phyloP scores from a whole-genome alignment of 495 filamentous ascomycete genomes.

The Glarea lozoyensis region DNA sequence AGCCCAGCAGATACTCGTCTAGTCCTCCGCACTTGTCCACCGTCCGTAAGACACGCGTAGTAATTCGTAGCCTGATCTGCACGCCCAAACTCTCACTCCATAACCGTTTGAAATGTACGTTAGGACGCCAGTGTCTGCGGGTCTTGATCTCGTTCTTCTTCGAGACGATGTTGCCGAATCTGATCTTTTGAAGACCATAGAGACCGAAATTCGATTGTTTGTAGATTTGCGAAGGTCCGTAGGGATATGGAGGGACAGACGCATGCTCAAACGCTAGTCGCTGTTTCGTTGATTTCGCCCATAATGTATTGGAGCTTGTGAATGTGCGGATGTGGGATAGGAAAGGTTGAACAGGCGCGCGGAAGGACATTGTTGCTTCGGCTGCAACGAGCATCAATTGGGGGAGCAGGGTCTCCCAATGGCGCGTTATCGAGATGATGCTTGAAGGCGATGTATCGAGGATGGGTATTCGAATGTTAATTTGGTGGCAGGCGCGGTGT shows the following conservation, averaged over 20 bases:
- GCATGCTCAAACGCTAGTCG: constrained; percentile 24
- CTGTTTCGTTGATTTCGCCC: constrained; percentile 30
- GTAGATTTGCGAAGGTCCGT: constrained; percentile 68
- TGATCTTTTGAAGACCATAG: constrained; percentile 69
- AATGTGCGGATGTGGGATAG: constrained; percentile 15
- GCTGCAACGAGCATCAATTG: background rate
- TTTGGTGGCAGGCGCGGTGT: too few relatives aligned
- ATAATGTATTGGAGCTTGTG: constrained; percentile 22
- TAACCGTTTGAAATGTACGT: constrained; percentile 70
- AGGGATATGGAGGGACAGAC: constrained; percentile 67
- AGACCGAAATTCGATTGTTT: constrained; percentile 84
- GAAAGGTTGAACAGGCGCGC: constrained; percentile 11
- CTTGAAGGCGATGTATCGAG: too few relatives aligned
- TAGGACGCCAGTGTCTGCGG: constrained; percentile 78
- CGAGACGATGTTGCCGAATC: constrained; percentile 88
- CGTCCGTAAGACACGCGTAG: constrained; percentile 68
- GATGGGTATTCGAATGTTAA: too few relatives aligned
- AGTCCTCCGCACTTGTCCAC: constrained; percentile 82
- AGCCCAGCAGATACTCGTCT: constrained; percentile 80
- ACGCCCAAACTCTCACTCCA: constrained; percentile 57
- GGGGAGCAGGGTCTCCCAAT: too few relatives aligned
- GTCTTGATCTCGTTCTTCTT: constrained; percentile 71
- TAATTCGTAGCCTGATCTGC: constrained; percentile 65
- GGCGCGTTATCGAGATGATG: too few relatives aligned
- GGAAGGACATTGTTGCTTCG: constrained; percentile 15